These are phyloP conservation scores for Cladosporium colombiae DNA, from an alignment of 2,329 filamentous ascomycete genomes.

Conservation along the genomic window DNA sequence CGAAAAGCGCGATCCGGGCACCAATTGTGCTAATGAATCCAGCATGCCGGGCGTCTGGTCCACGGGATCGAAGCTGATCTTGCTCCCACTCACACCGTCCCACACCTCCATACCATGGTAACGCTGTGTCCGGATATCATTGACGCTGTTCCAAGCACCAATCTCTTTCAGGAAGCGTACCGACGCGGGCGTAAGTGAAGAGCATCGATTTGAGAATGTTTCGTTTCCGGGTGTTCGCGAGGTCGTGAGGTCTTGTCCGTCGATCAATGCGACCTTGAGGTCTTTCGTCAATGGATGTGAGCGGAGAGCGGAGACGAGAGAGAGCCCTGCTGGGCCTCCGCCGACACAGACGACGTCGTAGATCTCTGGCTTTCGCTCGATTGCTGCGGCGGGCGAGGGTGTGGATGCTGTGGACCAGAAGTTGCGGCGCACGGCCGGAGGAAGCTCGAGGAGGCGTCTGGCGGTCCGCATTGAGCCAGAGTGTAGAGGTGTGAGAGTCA, in stretches of 20 bases:
- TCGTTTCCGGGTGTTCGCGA: slow-evolving; percentile 67
- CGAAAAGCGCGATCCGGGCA: slow-evolving; percentile 32
- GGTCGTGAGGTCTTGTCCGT: slow-evolving; percentile 80
- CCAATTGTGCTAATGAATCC: slow-evolving; percentile 31
- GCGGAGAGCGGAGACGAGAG: slow-evolving; percentile 49
- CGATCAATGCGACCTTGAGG: slow-evolving; percentile 83
- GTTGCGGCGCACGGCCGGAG: slow-evolving; percentile 31
- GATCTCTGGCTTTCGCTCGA: slow-evolving; percentile 60
- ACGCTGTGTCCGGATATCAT: slow-evolving; percentile 71
- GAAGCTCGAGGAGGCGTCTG: slow-evolving; percentile 30
- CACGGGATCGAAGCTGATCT: slow-evolving; percentile 70
- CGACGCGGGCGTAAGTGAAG: slow-evolving; percentile 86
- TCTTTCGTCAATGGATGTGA: slow-evolving; percentile 55
- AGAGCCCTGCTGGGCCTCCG: slow-evolving; percentile 85
- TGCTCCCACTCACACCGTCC: slow-evolving; percentile 86
- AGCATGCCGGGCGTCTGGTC: slow-evolving; percentile 29
- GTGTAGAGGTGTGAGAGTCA: neutral
- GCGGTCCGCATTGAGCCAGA: slow-evolving; percentile 19
- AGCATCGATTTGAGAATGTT: slow-evolving; percentile 89
- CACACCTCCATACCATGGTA: slow-evolving; percentile 98
- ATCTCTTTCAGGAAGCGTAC: slow-evolving; percentile 77
- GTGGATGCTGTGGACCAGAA: slow-evolving; percentile 29
- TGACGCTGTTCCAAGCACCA: slow-evolving; percentile 80
- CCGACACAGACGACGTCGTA: slow-evolving; percentile 94
- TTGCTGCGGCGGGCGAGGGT: slow-evolving; percentile 7